A percentile compares a stretch with the other conserved stretches of the same genome.
These are phyloP conservation scores for Aspergillus carlsbadensis DNA, from an alignment of 495 filamentous ascomycete species.

Conservation along the genomic window DNA sequence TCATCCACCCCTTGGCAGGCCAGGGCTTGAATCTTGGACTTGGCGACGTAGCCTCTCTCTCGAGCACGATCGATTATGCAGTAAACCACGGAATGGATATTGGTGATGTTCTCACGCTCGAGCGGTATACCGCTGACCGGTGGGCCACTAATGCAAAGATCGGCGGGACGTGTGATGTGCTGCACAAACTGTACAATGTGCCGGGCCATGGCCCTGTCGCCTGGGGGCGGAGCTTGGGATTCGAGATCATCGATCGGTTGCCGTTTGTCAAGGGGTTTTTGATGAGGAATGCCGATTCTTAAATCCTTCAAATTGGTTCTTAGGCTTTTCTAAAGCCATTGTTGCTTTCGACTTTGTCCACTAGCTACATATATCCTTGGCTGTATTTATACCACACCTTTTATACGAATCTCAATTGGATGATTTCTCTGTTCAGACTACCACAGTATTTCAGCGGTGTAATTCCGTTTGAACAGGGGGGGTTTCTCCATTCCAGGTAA, in stretches of 20 bases:
- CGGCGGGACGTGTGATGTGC: constrained; percentile 84
- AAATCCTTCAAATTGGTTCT: neutral
- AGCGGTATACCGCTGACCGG: constrained; percentile 73
- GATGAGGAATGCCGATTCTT: constrained; percentile 81
- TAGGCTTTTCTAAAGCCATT: neutral
- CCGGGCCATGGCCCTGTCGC: constrained; percentile 70
- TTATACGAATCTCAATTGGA: no score
- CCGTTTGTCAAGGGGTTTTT: constrained; percentile 77
- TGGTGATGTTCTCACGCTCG: constrained; percentile 68
- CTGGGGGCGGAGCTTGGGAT: constrained; percentile 70
- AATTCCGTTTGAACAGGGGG: no score
- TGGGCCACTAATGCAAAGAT: constrained; percentile 83
- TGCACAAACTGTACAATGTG: constrained; percentile 88
- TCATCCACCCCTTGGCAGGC: constrained; percentile 89
- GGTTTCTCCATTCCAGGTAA: no score
- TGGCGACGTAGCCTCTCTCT: constrained; percentile 77
- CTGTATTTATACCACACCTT: neutral
- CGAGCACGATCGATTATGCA: constrained; percentile 69
- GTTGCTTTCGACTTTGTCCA: neutral
- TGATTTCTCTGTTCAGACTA: no score
- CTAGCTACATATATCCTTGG: neutral
- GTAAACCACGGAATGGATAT: constrained; percentile 84
- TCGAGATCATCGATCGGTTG: constrained; percentile 75
- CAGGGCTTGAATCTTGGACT: constrained; percentile 95
- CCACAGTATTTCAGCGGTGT: no score